These are phyloP conservation scores for Dunaliella primolecta DNA, from an alignment of 139 green algal genomes.

Conservation along the genomic window DNA sequence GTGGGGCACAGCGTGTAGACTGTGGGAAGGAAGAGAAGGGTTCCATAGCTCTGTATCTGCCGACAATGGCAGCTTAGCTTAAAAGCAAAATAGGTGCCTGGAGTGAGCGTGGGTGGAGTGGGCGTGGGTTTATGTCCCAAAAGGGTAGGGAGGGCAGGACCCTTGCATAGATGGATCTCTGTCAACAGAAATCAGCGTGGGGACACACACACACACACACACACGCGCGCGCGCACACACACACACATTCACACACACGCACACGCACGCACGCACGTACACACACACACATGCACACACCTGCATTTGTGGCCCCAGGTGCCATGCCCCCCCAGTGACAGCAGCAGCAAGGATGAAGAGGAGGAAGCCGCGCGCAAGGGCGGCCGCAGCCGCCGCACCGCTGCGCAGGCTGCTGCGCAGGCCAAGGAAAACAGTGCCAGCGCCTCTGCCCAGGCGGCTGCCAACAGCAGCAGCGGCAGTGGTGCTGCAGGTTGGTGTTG, in stretches of 20 bases:
- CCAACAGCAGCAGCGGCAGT: slow-evolving; percentile 14
- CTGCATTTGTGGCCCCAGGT: neutral
- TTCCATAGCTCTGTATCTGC: too few species aligned
- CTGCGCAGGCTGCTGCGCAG: neutral
- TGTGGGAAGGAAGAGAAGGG: too few species aligned
- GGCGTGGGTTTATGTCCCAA: too few species aligned
- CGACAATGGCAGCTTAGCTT: too few species aligned
- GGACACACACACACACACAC: neutral
- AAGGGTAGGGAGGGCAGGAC: too few species aligned
- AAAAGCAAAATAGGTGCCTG: too few species aligned
- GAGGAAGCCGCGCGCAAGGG: neutral
- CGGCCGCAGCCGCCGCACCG: neutral
- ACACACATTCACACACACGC: neutral
- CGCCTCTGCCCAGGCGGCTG: slow-evolving; percentile 13
- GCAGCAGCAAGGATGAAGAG: neutral
- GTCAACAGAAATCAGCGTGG: too few species aligned
- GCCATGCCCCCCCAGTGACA: neutral
- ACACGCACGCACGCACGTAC: neutral
- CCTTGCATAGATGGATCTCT: too few species aligned
- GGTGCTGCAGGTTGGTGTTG: neutral
- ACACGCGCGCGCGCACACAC: neutral
- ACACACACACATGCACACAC: neutral
- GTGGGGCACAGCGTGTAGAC: too few species aligned
- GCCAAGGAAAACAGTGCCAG: neutral
- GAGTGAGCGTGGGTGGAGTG: too few species aligned